Conservation (phyloP, 345 rosid species). For the Nasturtium officinale region DNA sequence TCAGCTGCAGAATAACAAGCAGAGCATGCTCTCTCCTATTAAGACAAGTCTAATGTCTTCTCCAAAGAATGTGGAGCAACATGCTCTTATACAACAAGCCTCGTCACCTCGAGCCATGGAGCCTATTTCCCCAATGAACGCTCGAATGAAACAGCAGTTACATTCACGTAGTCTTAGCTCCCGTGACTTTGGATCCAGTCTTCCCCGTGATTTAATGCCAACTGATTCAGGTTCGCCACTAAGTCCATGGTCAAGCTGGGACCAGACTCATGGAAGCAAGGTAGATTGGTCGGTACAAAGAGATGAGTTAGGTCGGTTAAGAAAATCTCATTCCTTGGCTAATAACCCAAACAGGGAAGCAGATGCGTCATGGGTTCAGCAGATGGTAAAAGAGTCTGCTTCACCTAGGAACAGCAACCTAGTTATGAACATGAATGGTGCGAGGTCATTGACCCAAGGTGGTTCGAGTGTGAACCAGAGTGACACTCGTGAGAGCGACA, state of each 20-base stretch:
- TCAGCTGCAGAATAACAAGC: conserved; percentile 73
- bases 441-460: conserved; percentile 41
- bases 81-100: conserved; percentile 49
- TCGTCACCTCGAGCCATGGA: conserved; percentile 81
- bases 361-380: conserved; percentile 82
- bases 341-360: conserved; percentile 61
- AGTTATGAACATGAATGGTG: conserved; percentile 44
- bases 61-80: conserved; percentile 67
- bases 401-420: conserved; percentile 50
- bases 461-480: conserved; percentile 43
- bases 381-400: conserved; percentile 73
- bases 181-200: conserved; percentile 63
- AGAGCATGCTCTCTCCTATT: conserved; percentile 74
- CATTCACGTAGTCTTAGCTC: conserved; percentile 69
- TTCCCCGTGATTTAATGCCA: conserved; percentile 37
- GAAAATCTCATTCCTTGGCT: conserved; percentile 60
- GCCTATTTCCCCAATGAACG: conserved; percentile 70
- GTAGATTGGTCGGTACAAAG: conserved; percentile 66
- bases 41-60: conserved; percentile 58
- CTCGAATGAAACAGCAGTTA: conserved; percentile 58
- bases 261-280: conserved; percentile 63
- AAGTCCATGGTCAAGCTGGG: conserved; percentile 85
- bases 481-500: conserved; percentile 51
- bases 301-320: conserved; percentile 56
- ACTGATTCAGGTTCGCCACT: conserved; percentile 59